These are phyloP conservation scores for Cicer judaicum DNA, from an alignment of 306 rosid genomes.

Conservation along the genomic window DNA sequence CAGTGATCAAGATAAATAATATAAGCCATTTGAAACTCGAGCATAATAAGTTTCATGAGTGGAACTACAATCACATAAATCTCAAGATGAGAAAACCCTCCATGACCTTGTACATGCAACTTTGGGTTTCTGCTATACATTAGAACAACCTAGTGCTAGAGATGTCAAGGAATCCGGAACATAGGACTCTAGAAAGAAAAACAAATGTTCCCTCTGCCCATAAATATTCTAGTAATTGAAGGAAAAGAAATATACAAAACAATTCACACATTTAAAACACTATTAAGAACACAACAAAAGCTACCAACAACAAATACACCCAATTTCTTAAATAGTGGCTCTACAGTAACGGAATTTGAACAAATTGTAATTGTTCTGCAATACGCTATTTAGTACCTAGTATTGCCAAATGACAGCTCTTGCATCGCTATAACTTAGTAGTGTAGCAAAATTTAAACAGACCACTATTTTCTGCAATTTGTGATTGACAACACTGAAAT, in stretches of 20 bases:
- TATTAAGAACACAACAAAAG: constrained; percentile 20
- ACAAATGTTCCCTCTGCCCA: neutral
- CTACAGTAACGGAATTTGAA: too few relatives aligned
- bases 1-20: neutral
- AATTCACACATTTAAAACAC: constrained; percentile 2
- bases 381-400: too few relatives aligned
- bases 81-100: constrained; percentile 5
- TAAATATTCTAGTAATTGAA: neutral
- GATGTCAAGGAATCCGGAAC: neutral
- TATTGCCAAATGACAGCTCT: too few relatives aligned
- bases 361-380: too few relatives aligned
- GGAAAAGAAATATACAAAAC: constrained; percentile 1
- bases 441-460: too few relatives aligned
- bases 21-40: neutral
- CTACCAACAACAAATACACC: constrained; percentile 11
- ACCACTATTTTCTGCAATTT: too few relatives aligned
- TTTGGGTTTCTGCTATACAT: constrained; percentile 1
- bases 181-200: neutral
- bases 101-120: neutral
- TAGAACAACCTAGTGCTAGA: constrained; percentile 10
- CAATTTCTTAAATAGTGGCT: too few relatives aligned
- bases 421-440: too few relatives aligned
- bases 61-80: constrained; percentile 10
- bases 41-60: neutral
- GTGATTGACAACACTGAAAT: neutral